Evolutionary conservation across 768 basidiomycete genomes (phyloP), one percentile per base, ranked within the genome.

Genomic region (Sarcodon sp.): DNA sequence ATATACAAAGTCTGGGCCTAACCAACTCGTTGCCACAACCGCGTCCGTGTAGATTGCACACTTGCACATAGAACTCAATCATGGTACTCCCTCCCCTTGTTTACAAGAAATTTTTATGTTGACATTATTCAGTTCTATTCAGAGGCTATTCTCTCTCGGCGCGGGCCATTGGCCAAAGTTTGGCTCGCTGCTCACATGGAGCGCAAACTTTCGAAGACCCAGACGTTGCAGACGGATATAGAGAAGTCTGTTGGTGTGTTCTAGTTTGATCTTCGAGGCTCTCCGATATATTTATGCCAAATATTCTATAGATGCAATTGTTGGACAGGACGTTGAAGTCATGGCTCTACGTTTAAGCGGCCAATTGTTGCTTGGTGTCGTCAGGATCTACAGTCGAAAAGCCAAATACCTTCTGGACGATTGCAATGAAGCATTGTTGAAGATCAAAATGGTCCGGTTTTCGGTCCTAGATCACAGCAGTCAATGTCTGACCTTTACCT

Each of bases 161-260:
- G 90, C 48, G 93, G 94, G 39, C 89, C 94, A 3, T 72, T 99
- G 35, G 94, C 91, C 34, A 89, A 84, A 69, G 91, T 99, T 71
- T 99, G 96, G 96, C 83, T 99, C 47, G 93, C 94, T 37, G 94
- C 96, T 1, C 94, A 97, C 73, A 92, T 94, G 82, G 92, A 97
- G 66, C 80, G 90, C 59, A 97, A 97, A 70, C 80, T 99, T 58
- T 91, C 88, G 56, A 99, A 98, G 66, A 81, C 84, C 27, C 90
- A 94, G 63, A 91, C 94, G 1, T 68, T 96, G 2, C 87, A 92
- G 59, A 93, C 93, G 0, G 89, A 96, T 64, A 96, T 99, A 47
- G 90, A 86, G 54, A 80, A 97, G 61, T 87, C 88, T 47, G 90
- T 94, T 55, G 88, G 89, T 83, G 55, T 54, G 83, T 69, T 47